Conservation (phyloP, 192 early-diverging fungal species). For the Coemansia sp. region DNA sequence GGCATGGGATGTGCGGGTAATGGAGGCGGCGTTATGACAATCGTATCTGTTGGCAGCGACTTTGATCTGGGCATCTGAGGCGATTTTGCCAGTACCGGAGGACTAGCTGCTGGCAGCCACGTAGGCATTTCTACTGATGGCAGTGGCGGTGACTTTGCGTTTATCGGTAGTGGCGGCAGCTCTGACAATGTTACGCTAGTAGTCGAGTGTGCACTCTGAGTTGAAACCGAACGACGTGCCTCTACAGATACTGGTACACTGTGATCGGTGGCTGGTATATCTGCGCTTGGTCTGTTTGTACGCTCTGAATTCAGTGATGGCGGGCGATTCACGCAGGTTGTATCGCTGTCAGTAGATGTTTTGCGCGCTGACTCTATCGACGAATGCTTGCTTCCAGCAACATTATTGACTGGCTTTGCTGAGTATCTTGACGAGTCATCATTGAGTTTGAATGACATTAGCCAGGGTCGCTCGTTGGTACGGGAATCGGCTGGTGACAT, state of each 20-base stretch:
- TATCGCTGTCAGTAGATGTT: slow-evolving; percentile 44
- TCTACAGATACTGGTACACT: not conserved
- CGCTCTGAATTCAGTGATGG: not conserved
- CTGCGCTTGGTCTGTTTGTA: not conserved
- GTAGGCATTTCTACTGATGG: slow-evolving; percentile 39
- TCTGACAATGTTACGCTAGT: not conserved
- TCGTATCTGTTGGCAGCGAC: slow-evolving; percentile 19
- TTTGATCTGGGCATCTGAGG: slow-evolving; percentile 10
- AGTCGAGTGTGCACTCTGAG: slow-evolving; percentile 1
- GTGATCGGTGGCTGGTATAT: not conserved
- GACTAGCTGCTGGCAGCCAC: slow-evolving; percentile 13
- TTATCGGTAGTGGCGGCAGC: slow-evolving; percentile 31
- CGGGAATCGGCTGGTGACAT: slow-evolving; percentile 11
- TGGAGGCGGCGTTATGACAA: slow-evolving; percentile 1
- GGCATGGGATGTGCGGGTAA: slow-evolving; percentile 50
- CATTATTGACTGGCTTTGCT: slow-evolving; percentile 3
- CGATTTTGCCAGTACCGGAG: slow-evolving; percentile 12
- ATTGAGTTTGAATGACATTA: slow-evolving; percentile 46
- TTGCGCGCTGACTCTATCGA: slow-evolving; percentile 32
- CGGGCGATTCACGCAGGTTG: slow-evolving; percentile 32
- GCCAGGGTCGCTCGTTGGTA: slow-evolving; percentile 40
- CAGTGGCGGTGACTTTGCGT: slow-evolving; percentile 32
- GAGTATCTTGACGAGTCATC: slow-evolving; percentile 40
- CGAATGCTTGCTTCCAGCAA: slow-evolving; percentile 18
- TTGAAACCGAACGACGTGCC: not conserved